A percentile compares a stretch with the other conserved stretches of the same genome.
These are phyloP conservation scores for Neostapfia colusana DNA, from an alignment of 176 grass and related monocot genomes.

Conservation along the genomic window DNA sequence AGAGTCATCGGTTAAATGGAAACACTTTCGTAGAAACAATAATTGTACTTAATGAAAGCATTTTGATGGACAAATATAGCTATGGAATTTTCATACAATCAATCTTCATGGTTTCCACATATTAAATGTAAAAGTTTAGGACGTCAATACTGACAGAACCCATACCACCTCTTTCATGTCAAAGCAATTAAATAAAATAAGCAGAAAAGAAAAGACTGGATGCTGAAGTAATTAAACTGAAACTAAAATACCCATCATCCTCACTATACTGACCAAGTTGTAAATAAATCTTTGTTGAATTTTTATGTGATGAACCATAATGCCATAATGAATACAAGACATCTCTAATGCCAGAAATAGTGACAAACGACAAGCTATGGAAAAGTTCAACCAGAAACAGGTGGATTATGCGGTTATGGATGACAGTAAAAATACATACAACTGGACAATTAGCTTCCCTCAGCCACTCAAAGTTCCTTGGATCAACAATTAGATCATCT, in stretches of 20 bases:
- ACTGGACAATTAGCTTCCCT: conserved; percentile 94
- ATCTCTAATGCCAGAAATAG: conserved; percentile 11
- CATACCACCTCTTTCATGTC: background rate
- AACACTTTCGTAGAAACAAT: background rate
- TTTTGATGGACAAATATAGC: background rate
- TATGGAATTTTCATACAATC: background rate
- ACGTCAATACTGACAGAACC: background rate
- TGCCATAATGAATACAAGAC: background rate
- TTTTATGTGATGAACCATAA: background rate
- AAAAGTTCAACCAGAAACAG: conserved; percentile 12
- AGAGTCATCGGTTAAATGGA: background rate
- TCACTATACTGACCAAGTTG: background rate
- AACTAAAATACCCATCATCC: background rate
- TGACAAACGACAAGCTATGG: conserved; percentile 2
- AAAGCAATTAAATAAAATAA: background rate
- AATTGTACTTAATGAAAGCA: background rate
- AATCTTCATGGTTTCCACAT: background rate
- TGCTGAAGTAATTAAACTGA: background rate
- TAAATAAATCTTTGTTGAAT: background rate
- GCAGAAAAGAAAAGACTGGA: conserved; percentile 5
- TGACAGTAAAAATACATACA: conserved; percentile 60
- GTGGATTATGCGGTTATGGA: conserved; percentile 30
- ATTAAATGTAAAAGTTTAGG: background rate
- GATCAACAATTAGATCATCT: conserved; percentile 97
- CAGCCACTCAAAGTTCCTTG: conserved; percentile 95